Percentiles rank a stretch among this genome's conserved stretches.
These are phyloP conservation scores for Eragrostis curvula DNA, from an alignment of 176 grass and related monocot species.

Conservation along the genomic window DNA sequence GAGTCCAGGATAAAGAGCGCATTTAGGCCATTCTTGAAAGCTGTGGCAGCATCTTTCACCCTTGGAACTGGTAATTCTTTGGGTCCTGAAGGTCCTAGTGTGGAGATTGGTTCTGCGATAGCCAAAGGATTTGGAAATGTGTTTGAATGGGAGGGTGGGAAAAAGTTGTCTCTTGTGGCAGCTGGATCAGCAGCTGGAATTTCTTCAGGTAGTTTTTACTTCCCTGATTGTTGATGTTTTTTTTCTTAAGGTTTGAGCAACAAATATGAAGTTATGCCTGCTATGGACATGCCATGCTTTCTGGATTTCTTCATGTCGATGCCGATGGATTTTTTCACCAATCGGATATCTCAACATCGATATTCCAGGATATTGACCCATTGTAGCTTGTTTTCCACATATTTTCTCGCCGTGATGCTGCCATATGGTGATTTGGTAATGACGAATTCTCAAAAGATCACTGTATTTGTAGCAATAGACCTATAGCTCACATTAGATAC, in stretches of 20 bases:
- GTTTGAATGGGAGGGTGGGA: conserved; percentile 69
- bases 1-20: conserved; percentile 50
- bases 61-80: conserved; percentile 95
- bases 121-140: conserved; percentile 86
- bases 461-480: neutral
- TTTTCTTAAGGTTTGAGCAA: neutral
- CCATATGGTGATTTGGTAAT: neutral
- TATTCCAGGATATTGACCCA: neutral
- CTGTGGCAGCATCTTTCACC: conserved; percentile 79
- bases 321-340: neutral
- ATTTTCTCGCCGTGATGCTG: neutral
- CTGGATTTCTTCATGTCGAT: conserved; percentile 18
- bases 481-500: conserved; percentile 1
- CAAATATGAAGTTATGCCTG: conserved; percentile 1
- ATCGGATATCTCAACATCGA: neutral
- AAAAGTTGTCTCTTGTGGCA: conserved; percentile 80
- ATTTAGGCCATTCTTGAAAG: conserved; percentile 75
- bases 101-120: conserved; percentile 90
- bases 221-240: neutral
- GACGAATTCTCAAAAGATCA: neutral
- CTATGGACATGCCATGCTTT: neutral
- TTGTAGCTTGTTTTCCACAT: neutral
- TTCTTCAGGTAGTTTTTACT: conserved; percentile 66
- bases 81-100: conserved; percentile 93
- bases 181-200: conserved; percentile 96